Evolutionary conservation across 352 stramenopile genomes (phyloP), one percentile per base, ranked within the genome.

Genomic region (Phytophthora multivora): DNA sequence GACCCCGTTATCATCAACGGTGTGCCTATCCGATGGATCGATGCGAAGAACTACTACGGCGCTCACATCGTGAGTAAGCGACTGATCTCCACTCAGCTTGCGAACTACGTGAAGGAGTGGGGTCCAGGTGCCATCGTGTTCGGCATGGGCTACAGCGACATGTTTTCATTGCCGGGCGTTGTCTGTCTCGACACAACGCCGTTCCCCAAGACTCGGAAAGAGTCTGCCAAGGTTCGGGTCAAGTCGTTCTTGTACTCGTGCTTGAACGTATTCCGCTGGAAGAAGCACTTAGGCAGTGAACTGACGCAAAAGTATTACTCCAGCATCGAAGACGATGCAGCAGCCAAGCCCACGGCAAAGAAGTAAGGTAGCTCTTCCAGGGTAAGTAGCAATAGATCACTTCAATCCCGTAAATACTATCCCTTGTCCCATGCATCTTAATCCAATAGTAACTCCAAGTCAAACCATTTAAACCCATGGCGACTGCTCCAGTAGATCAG

Each of bases 41-140:
- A 95, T 50, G 86, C 86, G 35, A 95, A 95, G 68, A 95, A 95
- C 66, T 95, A 93, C 58, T 95, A 95, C 61, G 86, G 86, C 30
- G 83, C 86, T n/a, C 86, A 95, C 69, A 93, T 95, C 51, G 86
- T 95, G 40, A 92, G 83, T 66, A 95, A 95, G 75, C 77, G 82
- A 1, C 58, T 93, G 39, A 93, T 95, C 67, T 86, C 84, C 25
- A 89, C 88, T 28, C 86, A 95, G 50, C 63, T 95, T 10, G 71
- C 71, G 41, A 90, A 83, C 33, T 95, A 95, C 62, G 83, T 95
- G 13, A 95, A 93, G 59, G 86, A 95, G 68, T 95, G 86, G 86
- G 86, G 86, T 3, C 86, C 86, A 0, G 86, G 86, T 6, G 86
- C 86, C 19, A 91, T 95, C 45, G 83, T 95, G 39, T 95, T 92